Conservation (phyloP, 441 rosid species). For the Syzygium syzygioides region DNA sequence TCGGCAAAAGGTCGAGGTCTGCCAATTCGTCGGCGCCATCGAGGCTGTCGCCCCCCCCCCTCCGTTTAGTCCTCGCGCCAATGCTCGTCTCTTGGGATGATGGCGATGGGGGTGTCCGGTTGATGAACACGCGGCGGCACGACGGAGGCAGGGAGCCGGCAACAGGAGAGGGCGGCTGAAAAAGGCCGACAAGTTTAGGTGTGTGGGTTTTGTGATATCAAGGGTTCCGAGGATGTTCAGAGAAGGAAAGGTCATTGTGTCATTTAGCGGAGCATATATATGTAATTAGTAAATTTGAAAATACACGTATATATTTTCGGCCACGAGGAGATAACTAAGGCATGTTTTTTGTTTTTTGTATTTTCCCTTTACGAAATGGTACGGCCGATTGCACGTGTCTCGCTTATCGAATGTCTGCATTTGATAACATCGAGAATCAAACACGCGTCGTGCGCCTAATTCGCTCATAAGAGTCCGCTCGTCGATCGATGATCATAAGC, state of each 20-base stretch:
- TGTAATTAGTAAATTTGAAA: background rate
- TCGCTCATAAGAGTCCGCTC: background rate
- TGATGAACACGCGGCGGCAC: background rate
- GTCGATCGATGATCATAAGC: background rate
- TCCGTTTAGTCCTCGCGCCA: too few relatives aligned
- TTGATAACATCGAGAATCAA: background rate
- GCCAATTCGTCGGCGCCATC: too few relatives aligned
- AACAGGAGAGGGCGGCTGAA: background rate
- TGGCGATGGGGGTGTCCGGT: background rate
- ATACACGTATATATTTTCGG: background rate
- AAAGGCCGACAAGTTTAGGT: background rate
- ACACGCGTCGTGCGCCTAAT: background rate
- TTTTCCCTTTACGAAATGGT: too few relatives aligned
- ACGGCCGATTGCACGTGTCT: background rate
- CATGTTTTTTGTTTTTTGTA: background rate
- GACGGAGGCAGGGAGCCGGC: background rate
- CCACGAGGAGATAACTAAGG: background rate
- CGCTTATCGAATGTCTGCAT: background rate
- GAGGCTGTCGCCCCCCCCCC: too few relatives aligned
- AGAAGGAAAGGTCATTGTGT: background rate
- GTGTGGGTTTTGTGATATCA: background rate
- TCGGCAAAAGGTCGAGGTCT: too few relatives aligned
- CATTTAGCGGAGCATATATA: background rate
- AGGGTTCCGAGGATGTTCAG: background rate
- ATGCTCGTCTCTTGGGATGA: background rate